Conservation (phyloP, 2,329 filamentous ascomycete genomes). For the Mollisia scopiformis region DNA sequence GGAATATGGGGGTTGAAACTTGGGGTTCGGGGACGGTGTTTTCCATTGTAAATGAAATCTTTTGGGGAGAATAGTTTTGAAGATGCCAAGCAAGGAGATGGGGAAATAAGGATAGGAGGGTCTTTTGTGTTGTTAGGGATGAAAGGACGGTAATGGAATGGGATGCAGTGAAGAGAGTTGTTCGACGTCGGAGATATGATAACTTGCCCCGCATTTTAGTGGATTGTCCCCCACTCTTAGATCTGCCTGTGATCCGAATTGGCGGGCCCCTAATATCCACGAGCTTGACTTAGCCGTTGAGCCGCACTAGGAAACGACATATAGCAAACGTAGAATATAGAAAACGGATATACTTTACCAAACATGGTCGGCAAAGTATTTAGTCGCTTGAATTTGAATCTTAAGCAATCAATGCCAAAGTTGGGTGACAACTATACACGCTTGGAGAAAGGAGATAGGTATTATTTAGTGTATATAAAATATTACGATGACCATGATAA, state of each 20-base stretch:
- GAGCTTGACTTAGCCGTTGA: not conserved
- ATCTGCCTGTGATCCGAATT: not conserved
- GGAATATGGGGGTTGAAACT: constrained; percentile 21
- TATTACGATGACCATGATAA: too few species aligned
- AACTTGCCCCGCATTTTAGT: not conserved
- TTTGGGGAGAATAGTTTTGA: not conserved
- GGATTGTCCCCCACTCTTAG: not conserved
- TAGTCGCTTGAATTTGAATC: too few species aligned
- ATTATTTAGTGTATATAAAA: too few species aligned
- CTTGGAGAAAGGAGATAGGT: too few species aligned
- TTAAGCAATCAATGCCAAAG: too few species aligned
- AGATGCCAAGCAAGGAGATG: not conserved
- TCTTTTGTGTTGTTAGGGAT: not conserved
- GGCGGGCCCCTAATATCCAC: not conserved
- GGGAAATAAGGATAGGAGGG: not conserved
- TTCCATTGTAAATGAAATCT: not conserved
- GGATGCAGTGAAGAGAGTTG: not conserved
- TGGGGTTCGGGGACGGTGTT: constrained; percentile 6
- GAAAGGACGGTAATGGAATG: not conserved
- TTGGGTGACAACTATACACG: too few species aligned
- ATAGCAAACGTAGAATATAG: too few species aligned
- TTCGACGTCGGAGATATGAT: not conserved
- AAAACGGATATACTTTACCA: too few species aligned
- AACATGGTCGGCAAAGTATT: not conserved
- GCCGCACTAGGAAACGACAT: not conserved